These are phyloP conservation scores for Hippophae gyantsensis DNA, from an alignment of 306 rosid species.

Conservation along the genomic window DNA sequence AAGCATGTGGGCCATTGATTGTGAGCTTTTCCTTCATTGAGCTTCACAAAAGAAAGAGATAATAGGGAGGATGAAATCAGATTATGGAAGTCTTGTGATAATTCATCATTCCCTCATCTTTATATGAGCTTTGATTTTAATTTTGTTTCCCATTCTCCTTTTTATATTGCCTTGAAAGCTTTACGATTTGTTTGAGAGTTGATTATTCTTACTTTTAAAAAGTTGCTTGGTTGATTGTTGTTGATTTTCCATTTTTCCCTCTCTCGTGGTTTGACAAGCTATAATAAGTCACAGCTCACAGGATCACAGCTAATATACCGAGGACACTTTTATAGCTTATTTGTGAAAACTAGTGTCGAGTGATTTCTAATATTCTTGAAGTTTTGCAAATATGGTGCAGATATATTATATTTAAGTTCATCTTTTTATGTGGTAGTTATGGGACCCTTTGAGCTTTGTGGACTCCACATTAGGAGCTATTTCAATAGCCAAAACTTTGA, in stretches of 20 bases:
- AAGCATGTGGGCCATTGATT: slow-evolving; percentile 31
- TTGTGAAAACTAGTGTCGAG: neutral
- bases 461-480: too few species aligned
- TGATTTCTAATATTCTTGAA: slow-evolving; percentile 17
- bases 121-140: slow-evolving; percentile 23
- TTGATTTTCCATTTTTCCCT: slow-evolving; percentile 29
- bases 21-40: slow-evolving; percentile 23
- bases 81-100: slow-evolving; percentile 13
- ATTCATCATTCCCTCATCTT: slow-evolving; percentile 37
- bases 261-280: slow-evolving; percentile 38
- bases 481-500: too few species aligned
- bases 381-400: slow-evolving; percentile 27
- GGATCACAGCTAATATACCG: slow-evolving; percentile 29
- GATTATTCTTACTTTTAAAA: slow-evolving; percentile 31
- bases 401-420: slow-evolving; percentile 24
- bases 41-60: slow-evolving; percentile 21
- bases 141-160: neutral
- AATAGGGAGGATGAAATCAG: slow-evolving; percentile 12
- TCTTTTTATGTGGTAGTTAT: slow-evolving; percentile 45
- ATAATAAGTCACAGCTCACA: slow-evolving; percentile 34
- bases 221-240: slow-evolving; percentile 23
- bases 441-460: too few species aligned
- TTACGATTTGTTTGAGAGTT: slow-evolving; percentile 33
- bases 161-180: slow-evolving; percentile 30
- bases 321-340: slow-evolving; percentile 18